Percentiles rank a stretch among this genome's conserved stretches.
phyloP scores from a whole-genome alignment of 148 eudicot genomes.

The Camellia lanceoleosa region DNA sequence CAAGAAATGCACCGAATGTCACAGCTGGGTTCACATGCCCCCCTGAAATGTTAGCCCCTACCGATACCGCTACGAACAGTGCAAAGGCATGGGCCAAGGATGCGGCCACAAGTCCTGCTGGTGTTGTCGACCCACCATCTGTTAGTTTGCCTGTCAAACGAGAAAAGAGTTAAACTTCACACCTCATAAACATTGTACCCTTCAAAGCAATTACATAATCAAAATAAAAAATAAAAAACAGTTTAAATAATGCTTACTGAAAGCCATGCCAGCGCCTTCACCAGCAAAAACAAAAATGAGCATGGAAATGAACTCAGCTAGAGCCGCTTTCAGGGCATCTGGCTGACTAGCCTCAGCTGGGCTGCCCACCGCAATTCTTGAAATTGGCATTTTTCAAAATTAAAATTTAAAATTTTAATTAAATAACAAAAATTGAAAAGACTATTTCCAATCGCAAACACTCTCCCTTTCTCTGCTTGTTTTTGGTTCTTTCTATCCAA shows the following conservation, averaged over 20 bases:
- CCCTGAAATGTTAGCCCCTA: slow-evolving; percentile 76
- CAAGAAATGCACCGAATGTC: slow-evolving; percentile 72
- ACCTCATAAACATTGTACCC: too few relatives aligned
- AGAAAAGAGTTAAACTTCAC: too few relatives aligned
- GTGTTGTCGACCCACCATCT: slow-evolving; percentile 47
- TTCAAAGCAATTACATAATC: too few relatives aligned
- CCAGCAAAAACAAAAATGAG: slow-evolving; percentile 85
- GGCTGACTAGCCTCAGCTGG: slow-evolving; percentile 51
- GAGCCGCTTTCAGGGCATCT: slow-evolving; percentile 60
- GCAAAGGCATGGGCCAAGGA: slow-evolving; percentile 72
- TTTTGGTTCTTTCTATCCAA: background rate
- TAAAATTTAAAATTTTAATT: background rate
- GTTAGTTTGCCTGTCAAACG: slow-evolving; percentile 45
- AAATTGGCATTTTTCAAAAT: slow-evolving; percentile 44
- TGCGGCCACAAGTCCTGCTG: slow-evolving; percentile 65
- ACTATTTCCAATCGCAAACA: background rate
- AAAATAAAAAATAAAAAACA: background rate
- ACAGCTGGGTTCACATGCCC: slow-evolving; percentile 84
- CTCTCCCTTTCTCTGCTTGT: background rate
- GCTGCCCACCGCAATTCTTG: slow-evolving; percentile 47
- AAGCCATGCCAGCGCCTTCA: slow-evolving; percentile 84
- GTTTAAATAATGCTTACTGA: slow-evolving; percentile 33
- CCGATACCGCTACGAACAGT: slow-evolving; percentile 66
- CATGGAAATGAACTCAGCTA: slow-evolving; percentile 81
- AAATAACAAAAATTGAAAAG: background rate